phyloP scores from a whole-genome alignment of 225 moss, liverwort and hornwort species.

The Physcomitrellopsis africana region DNA sequence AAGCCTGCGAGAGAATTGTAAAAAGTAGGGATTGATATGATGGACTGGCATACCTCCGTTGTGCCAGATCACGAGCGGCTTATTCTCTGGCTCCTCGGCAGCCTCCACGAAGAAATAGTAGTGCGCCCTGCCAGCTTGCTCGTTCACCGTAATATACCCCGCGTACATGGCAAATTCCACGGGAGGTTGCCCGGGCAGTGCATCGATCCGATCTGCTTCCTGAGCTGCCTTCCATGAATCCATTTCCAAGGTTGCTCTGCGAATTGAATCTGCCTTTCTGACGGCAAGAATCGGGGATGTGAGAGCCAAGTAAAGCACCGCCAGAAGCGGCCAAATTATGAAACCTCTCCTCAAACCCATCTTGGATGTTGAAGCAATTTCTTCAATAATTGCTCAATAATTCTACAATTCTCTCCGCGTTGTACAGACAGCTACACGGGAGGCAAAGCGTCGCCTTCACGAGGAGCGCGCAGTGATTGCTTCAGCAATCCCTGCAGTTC shows the following conservation, averaged over 20 bases:
- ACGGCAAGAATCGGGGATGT: background rate
- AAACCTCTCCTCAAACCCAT: no score
- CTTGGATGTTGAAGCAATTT: no score
- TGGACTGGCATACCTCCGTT: conserved; percentile 39
- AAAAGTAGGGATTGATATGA: background rate
- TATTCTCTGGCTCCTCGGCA: conserved; percentile 41
- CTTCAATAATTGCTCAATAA: no score
- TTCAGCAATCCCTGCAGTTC: no score
- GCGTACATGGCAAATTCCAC: conserved; percentile 49
- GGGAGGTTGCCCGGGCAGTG: conserved; percentile 47
- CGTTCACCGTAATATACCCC: conserved; percentile 56
- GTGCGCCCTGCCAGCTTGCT: conserved; percentile 41
- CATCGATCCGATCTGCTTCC: conserved; percentile 32
- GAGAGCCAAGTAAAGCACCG: background rate
- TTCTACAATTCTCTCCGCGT: no score
- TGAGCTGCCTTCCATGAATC: conserved; percentile 47
- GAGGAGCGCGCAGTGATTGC: no score
- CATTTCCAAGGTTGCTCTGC: background rate
- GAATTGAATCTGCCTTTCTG: background rate
- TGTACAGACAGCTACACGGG: no score
- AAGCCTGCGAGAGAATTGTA: no score
- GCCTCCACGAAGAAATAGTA: conserved; percentile 61
- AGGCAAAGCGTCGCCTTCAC: no score
- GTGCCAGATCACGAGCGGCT: conserved; percentile 52
- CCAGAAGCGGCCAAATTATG: background rate